Conservation (phyloP, 1,139 yeast species). For the Lodderomyces margitis region DNA sequence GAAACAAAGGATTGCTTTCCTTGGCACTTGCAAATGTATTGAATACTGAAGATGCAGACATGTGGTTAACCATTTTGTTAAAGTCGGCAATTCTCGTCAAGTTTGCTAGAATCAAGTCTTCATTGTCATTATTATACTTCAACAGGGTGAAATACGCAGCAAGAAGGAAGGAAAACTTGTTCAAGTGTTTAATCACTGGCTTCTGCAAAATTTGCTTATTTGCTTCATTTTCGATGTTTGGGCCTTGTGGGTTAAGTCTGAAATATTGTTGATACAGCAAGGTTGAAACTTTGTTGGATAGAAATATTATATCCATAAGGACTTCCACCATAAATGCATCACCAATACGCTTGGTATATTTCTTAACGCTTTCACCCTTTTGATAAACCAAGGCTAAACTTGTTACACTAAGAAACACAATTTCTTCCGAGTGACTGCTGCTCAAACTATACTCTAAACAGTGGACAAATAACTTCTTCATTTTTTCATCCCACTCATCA, state of each 20-base stretch:
- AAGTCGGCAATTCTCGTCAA: slow-evolving; percentile 24
- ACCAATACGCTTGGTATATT: slow-evolving; percentile 26
- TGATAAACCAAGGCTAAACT: slow-evolving; percentile 33
- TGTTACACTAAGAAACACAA: slow-evolving; percentile 30
- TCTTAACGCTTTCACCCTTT: slow-evolving; percentile 22
- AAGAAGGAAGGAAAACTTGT: slow-evolving; percentile 46
- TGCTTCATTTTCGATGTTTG: slow-evolving; percentile 16
- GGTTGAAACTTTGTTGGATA: slow-evolving; percentile 15
- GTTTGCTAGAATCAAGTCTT: slow-evolving; percentile 21
- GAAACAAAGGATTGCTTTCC: slow-evolving; percentile 16
- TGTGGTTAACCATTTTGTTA: slow-evolving; percentile 24
- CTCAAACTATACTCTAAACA: slow-evolving; percentile 28
- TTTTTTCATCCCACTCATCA: slow-evolving; percentile 29
- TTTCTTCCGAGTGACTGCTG: slow-evolving; percentile 22
- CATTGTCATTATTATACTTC: slow-evolving; percentile 18
- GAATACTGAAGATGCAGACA: slow-evolving; percentile 25
- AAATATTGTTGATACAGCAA: slow-evolving; percentile 23
- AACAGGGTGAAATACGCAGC: slow-evolving; percentile 32
- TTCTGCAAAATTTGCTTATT: slow-evolving; percentile 21
- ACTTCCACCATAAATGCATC: slow-evolving; percentile 23
- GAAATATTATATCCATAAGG: slow-evolving; percentile 24
- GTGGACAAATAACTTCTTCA: slow-evolving; percentile 22
- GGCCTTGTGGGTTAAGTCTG: slow-evolving; percentile 7
- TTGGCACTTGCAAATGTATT: slow-evolving; percentile 19
- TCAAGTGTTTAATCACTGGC: slow-evolving; percentile 52